phyloP scores from a whole-genome alignment of 768 basidiomycete genomes.

The Mycena haematopus region DNA sequence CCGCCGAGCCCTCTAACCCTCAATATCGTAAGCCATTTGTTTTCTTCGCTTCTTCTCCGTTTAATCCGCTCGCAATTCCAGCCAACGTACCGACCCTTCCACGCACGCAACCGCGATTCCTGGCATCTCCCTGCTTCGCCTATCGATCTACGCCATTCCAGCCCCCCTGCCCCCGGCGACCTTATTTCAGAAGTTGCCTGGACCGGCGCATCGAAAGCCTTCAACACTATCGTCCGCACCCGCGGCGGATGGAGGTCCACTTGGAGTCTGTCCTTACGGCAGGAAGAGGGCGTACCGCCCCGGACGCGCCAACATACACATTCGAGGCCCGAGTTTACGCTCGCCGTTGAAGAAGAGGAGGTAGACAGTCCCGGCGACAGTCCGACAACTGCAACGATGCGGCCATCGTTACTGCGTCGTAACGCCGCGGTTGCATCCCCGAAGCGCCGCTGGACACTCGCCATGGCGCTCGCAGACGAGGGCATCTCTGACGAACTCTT shows the following conservation, averaged over 20 bases:
- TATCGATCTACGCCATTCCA: conserved; percentile 1
- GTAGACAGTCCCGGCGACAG: conserved; percentile 17
- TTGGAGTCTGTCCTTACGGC: conserved; percentile 14
- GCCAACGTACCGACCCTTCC: conserved; percentile 24
- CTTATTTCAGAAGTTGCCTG: conserved; percentile 17
- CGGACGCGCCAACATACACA: not conserved
- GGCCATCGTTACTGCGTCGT: conserved; percentile 18
- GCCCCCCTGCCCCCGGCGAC: conserved; percentile 9
- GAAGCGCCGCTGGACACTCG: conserved; percentile 36
- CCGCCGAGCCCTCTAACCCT: conserved; percentile 19
- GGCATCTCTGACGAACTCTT: conserved; percentile 45
- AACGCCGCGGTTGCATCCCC: conserved; percentile 14
- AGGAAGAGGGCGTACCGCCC: not conserved
- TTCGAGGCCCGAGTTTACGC: conserved; percentile 9
- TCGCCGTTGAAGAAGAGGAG: conserved; percentile 6
- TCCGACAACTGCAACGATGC: not conserved
- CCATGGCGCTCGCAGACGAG: conserved; percentile 47
- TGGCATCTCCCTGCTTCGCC: conserved; percentile 15
- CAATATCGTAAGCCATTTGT: conserved; percentile 12
- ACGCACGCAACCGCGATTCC: conserved; percentile 27
- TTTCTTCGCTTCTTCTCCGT: not conserved
- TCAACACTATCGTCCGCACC: not conserved
- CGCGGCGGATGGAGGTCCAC: conserved; percentile 27
- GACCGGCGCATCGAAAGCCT: conserved; percentile 16
- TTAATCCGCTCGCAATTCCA: not conserved